A percentile compares a stretch with the other conserved stretches of the same genome.
Evolutionary conservation across 495 filamentous ascomycete species (phyloP).

Genomic region (Alectoria sarmentosa): DNA sequence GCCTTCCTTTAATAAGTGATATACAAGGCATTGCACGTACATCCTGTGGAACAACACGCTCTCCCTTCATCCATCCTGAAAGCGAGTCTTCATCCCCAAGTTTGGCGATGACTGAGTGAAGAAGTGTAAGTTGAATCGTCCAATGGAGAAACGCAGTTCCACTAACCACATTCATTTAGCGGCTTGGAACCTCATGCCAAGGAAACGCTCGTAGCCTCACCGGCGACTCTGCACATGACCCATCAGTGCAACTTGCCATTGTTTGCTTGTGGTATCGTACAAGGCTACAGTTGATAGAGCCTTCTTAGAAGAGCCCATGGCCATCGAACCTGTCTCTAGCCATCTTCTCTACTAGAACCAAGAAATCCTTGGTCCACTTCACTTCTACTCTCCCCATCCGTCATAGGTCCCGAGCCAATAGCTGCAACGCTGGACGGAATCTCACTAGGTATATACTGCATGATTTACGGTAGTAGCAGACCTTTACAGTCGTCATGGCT

Average conservation of each 20-base stretch:
- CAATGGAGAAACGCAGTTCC: not conserved
- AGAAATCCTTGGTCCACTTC: not conserved
- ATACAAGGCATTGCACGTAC: too few species aligned
- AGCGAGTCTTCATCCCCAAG: not conserved
- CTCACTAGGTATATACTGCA: not conserved
- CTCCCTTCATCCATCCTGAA: not conserved
- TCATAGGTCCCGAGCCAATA: not conserved
- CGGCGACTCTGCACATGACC: not conserved
- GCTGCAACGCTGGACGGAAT: not conserved
- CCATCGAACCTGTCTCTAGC: not conserved
- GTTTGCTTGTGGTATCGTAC: not conserved
- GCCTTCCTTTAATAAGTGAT: not conserved
- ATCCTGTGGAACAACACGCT: not conserved
- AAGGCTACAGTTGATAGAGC: not conserved
- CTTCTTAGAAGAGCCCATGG: not conserved
- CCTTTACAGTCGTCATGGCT: conserved; percentile 42
- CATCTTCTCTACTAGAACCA: not conserved
- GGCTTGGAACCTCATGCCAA: not conserved
- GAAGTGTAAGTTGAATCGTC: too few species aligned
- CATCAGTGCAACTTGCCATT: too few species aligned
- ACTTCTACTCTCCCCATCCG: not conserved
- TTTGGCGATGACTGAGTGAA: not conserved
- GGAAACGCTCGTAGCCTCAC: conserved; percentile 1
- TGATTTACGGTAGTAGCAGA: not conserved
- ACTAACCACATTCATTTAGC: not conserved